Evolutionary conservation across 768 basidiomycete genomes (phyloP), one percentile per base, ranked within the genome.

Genomic region (Xerocomellus dryophilus): DNA sequence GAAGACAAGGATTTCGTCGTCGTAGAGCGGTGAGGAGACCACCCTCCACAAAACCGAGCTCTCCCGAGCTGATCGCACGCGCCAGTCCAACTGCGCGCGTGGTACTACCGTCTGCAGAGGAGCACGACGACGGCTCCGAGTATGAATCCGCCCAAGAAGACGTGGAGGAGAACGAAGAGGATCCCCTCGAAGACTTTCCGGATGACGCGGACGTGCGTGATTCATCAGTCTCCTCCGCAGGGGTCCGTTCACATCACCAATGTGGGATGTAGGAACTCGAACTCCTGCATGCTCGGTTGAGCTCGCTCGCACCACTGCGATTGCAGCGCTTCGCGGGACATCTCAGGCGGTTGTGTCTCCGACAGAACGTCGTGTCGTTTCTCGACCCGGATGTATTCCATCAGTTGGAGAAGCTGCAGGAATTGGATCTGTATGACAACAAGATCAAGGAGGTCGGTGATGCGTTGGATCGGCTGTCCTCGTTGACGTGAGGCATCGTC

Each of bases 361-460:
- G 94, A 35, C 93, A 96, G 73, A 98, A 97, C 69, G 80, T 81
- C 52, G 81, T 98, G 57, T 77, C 85, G 1, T 72, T 74, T 25
- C 78, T 97, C 42, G 84, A 94, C 58, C 82, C 88, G 5, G 80
- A 81, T 15, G 82, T 85, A 10, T 92, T 96, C 62, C 74, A 75
- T 29, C 73, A 78, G 31, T 70, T 98, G 51, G 78, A 67, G 12
- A 77, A 82, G 42, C 72, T 99, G 34, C 90, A 93, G 65, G 97
- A 98, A 58, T 71, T 98, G 53, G 97, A 99, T 72, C 63, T 98
- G 57, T 99, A 98, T 67, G 97, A 99, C 70, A 99, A 99, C 74
- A 87, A 92, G 68, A 69, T 99, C 59, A 95, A 91, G 72, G 72
- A 75, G 46, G 68, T 90, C 18, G 88, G 81, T 1, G 74, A 82